These are phyloP conservation scores for Fistulina hepatica DNA, from an alignment of 1,284 basidiomycete species.

Conservation along the genomic window DNA sequence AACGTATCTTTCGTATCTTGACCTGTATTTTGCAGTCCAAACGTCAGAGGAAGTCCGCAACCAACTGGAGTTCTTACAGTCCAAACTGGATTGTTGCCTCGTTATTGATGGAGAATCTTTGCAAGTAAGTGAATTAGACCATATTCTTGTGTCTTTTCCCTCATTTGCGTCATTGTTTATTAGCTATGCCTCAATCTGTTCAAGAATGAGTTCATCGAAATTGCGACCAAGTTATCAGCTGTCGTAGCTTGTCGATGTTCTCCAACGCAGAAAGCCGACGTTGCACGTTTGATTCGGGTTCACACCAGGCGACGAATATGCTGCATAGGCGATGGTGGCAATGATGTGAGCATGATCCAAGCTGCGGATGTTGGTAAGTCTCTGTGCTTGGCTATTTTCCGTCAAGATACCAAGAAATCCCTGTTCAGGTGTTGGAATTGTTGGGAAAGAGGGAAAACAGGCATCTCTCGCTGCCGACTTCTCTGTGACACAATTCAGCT, in stretches of 20 bases:
- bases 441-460: constrained; percentile 98
- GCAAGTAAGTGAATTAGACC: constrained; percentile 40
- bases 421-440: constrained; percentile 81
- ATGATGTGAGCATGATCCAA: constrained; percentile 95
- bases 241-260: constrained; percentile 98
- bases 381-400: constrained; percentile 1
- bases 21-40: constrained; percentile 47
- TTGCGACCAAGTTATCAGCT: constrained; percentile 90
- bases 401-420: constrained; percentile 3
- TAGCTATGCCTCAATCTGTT: constrained; percentile 85
- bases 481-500: constrained; percentile 92
- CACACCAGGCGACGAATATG: constrained; percentile 93
- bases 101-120: constrained; percentile 99
- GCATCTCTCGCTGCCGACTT: constrained; percentile 98
- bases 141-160: neutral
- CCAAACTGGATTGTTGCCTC: constrained; percentile 93
- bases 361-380: constrained; percentile 84
- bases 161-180: neutral
- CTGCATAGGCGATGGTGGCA: constrained; percentile 94
- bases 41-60: constrained; percentile 76
- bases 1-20: constrained; percentile 2
- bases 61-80: constrained; percentile 90
- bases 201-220: constrained; percentile 89
- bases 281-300: constrained; percentile 83
- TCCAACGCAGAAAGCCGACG: constrained; percentile 97